Evolutionary conservation across 768 basidiomycete genomes (phyloP).

Genomic region (Tylopilus felleus): DNA sequence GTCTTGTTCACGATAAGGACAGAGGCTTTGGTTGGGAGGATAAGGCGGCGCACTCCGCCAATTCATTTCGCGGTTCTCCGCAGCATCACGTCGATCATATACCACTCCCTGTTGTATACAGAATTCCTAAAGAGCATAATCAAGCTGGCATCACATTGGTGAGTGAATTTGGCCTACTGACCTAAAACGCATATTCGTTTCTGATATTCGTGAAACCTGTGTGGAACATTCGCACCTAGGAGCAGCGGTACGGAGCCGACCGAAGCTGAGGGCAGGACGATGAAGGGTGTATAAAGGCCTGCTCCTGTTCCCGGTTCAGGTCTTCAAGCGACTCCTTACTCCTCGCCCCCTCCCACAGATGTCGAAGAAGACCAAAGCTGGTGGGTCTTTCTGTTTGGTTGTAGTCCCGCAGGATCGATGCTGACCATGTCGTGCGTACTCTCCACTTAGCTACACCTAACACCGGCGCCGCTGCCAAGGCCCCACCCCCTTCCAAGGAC

Average conservation of each 20-base stretch:
- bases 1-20: constrained; percentile 22
- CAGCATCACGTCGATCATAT: constrained; percentile 12
- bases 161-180: background rate
- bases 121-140: constrained; percentile 10
- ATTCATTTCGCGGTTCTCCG: constrained; percentile 13
- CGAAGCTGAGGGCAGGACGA: constrained; percentile 30
- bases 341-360: constrained; percentile 11
- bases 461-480: constrained; percentile 12
- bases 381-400: constrained; percentile 22
- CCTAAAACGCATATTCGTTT: background rate
- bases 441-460: constrained; percentile 12
- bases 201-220: constrained; percentile 4
- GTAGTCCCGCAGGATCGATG: background rate
- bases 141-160: constrained; percentile 7
- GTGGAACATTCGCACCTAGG: constrained; percentile 4
- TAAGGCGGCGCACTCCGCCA: constrained; percentile 11
- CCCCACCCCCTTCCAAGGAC: constrained; percentile 21
- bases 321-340: background rate
- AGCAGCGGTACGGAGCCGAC: constrained; percentile 14
- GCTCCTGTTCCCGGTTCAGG: background rate
- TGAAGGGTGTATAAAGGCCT: constrained; percentile 22
- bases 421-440: constrained; percentile 12
- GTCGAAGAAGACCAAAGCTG: constrained; percentile 27
- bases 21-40: constrained; percentile 16
- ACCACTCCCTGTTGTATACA: constrained; percentile 3